phyloP scores from a whole-genome alignment of 2,329 filamentous ascomycete genomes.

The Sclerotiophoma versabilis region DNA sequence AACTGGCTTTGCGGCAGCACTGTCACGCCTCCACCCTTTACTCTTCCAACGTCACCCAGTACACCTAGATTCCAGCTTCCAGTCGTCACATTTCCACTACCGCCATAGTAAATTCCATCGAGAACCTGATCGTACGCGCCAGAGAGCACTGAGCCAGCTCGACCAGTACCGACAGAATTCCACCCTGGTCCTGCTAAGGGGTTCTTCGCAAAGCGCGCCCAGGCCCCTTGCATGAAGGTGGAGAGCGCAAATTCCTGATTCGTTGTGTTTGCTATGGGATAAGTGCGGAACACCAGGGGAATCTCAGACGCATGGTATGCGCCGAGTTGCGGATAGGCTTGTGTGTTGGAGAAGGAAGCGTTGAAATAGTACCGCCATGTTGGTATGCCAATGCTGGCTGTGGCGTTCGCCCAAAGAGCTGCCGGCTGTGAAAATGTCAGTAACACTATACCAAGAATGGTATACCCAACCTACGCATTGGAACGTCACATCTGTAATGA shows the following conservation, averaged over 20 bases:
- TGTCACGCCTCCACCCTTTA: slow-evolving; percentile 25
- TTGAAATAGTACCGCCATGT: slow-evolving; percentile 43
- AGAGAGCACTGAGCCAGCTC: slow-evolving; percentile 16
- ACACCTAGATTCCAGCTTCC: slow-evolving; percentile 29
- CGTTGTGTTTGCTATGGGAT: slow-evolving; percentile 22
- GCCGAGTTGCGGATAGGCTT: slow-evolving; percentile 20
- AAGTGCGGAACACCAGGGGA: slow-evolving; percentile 33
- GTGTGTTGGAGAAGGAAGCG: slow-evolving; percentile 36
- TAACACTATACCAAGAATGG: too few species aligned
- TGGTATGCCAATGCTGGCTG: slow-evolving; percentile 28
- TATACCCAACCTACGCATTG: slow-evolving; percentile 21
- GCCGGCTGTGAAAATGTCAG: slow-evolving; percentile 10
- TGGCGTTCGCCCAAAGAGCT: slow-evolving; percentile 34
- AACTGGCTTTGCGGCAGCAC: slow-evolving; percentile 24
- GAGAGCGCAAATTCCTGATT: slow-evolving; percentile 29
- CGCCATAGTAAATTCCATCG: slow-evolving; percentile 14
- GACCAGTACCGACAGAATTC: slow-evolving; percentile 29
- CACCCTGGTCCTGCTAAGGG: slow-evolving; percentile 34
- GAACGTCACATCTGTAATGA: slow-evolving; percentile 27
- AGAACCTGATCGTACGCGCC: slow-evolving; percentile 19
- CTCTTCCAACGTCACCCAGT: slow-evolving; percentile 27
- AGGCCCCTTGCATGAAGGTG: slow-evolving; percentile 30
- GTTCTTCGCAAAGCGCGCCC: slow-evolving; percentile 41
- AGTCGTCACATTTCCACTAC: slow-evolving; percentile 6
- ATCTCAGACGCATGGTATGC: slow-evolving; percentile 37